Evolutionary conservation across 495 filamentous ascomycete species (phyloP).

Genomic region (Penicillium robsamsonii): DNA sequence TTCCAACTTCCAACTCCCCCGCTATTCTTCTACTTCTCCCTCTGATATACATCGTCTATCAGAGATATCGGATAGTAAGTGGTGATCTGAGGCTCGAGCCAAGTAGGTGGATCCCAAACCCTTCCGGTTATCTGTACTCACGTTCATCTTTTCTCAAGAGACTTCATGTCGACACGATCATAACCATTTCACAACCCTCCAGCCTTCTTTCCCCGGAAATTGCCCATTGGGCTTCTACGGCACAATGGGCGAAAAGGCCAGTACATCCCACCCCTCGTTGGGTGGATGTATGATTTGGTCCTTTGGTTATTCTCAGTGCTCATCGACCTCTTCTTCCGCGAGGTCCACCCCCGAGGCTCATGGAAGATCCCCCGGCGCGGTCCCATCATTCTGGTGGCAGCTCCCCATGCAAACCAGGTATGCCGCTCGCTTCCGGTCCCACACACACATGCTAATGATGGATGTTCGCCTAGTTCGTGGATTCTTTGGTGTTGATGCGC

Average conservation of each 20-base stretch:
- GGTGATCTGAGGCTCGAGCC: neutral
- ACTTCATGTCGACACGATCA: conserved; percentile 25
- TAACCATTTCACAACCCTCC: neutral
- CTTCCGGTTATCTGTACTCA: neutral
- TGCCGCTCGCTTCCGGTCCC: conserved; percentile 13
- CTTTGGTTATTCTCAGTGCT: conserved; percentile 82
- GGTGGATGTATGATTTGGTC: conserved; percentile 77
- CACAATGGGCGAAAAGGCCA: conserved; percentile 41
- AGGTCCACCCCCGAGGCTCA: conserved; percentile 89
- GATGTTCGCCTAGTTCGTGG: conserved; percentile 69
- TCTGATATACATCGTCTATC: neutral
- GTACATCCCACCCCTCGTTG: conserved; percentile 65
- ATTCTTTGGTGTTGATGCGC: conserved; percentile 90
- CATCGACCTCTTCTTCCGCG: conserved; percentile 93
- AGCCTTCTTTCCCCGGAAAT: neutral
- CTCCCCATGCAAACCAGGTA: conserved; percentile 97
- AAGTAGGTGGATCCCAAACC: conserved; percentile 4
- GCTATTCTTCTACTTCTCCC: neutral
- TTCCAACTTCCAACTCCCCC: conserved; percentile 8
- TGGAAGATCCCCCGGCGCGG: conserved; percentile 89
- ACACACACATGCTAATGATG: conserved; percentile 8
- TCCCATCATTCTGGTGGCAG: conserved; percentile 94
- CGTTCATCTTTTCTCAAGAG: neutral
- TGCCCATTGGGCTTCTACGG: conserved; percentile 3
- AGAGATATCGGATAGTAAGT: neutral